Evolutionary conservation across 2,329 filamentous ascomycete genomes (phyloP), one percentile per base, ranked within the genome.

Genomic region (Ophiostoma ulmi): DNA sequence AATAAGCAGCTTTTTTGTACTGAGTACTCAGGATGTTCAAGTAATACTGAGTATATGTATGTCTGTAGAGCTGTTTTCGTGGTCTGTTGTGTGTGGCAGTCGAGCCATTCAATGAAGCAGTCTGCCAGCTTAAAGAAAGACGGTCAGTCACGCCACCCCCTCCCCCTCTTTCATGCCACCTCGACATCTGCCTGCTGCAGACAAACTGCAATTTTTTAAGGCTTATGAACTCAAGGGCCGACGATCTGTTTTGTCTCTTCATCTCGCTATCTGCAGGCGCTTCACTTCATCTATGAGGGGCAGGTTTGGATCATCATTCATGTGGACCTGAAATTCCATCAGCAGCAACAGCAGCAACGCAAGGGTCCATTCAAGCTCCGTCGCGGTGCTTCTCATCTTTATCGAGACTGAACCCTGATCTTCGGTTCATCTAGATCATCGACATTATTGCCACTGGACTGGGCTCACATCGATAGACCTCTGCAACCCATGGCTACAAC

Each of bases 241-340:
- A 31, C 52, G 52, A 14, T n/a, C 20, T 17, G 7, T n/a, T 7
- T 61, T 61, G n/a, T 7, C 26, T 20, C 31, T 63, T 17, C 58
- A 31, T 63, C 26, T 17, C 58, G 10, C 61, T 13, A 7, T 41
- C 36, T 22, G 13, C 63, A 66, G 8, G 20, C 58, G 58, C 14
- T n/a, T n/a, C 1, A 10, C 20, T 38, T 5, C 61, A 10, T 58
- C 11, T 26, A 22, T 10, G 52, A 58, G 52, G 52, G 11, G 52
- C n/a, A 58, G 20, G 22, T n/a, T 26, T 39, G n/a, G 35, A 13
- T 41, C 31, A 22, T 66, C 36, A 22, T 66, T 66, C 35, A 36
- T 22, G 63, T 74, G 72, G 68, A 38, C 26, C 48, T 22, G 22
- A 8, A 58, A 58, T 58, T 58, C 17, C 52, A 58, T 58, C 52